Conservation (phyloP, 2,329 filamentous ascomycete genomes). For the Ascochyta clinopodiicola region DNA sequence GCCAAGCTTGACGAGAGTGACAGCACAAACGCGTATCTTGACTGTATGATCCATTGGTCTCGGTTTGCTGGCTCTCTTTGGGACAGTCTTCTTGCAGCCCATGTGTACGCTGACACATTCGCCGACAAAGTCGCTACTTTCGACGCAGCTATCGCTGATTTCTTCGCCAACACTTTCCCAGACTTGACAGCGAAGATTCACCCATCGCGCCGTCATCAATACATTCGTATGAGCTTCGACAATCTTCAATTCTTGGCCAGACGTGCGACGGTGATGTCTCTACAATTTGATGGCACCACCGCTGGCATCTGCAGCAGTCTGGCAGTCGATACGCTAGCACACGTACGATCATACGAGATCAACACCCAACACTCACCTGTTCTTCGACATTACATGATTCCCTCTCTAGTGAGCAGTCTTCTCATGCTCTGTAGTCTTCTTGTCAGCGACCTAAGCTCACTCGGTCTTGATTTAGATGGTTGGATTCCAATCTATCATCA, state of each 20-base stretch:
- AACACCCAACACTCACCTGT: slow-evolving; percentile 15
- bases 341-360: slow-evolving; percentile 12
- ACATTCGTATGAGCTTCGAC: slow-evolving; percentile 28
- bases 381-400: slow-evolving; percentile 26
- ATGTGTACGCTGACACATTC: slow-evolving; percentile 9
- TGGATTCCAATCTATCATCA: slow-evolving; percentile 11
- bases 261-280: slow-evolving; percentile 30
- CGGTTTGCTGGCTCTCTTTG: slow-evolving; percentile 31
- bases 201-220: not conserved
- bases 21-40: slow-evolving; percentile 19
- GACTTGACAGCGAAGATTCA: not conserved
- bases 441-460: slow-evolving; percentile 17
- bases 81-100: slow-evolving; percentile 27
- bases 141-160: slow-evolving; percentile 11
- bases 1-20: not conserved
- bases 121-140: slow-evolving; percentile 18
- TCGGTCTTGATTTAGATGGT: slow-evolving; percentile 12
- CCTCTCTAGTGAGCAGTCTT: slow-evolving; percentile 27
- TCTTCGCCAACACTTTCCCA: slow-evolving; percentile 16
- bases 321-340: slow-evolving; percentile 23
- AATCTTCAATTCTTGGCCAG: slow-evolving; percentile 35
- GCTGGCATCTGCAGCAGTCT: slow-evolving; percentile 24
- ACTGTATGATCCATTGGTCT: slow-evolving; percentile 34
- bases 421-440: slow-evolving; percentile 30
- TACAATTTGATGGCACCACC: slow-evolving; percentile 27